phyloP scores from a whole-genome alignment of 2,329 filamentous ascomycete species.

The Colletotrichum sp. region DNA sequence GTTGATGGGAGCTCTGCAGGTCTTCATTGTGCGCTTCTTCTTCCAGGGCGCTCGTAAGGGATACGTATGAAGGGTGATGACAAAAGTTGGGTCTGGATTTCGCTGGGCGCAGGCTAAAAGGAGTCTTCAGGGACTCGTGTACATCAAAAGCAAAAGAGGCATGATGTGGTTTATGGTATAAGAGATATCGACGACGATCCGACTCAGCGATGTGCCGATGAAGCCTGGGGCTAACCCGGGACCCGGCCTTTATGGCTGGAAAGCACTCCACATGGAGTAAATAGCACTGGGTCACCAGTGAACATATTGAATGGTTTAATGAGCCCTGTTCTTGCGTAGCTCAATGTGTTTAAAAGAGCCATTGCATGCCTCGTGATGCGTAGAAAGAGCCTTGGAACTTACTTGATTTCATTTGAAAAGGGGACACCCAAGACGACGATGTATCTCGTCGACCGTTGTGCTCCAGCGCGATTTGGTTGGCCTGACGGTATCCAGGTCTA shows the following conservation, averaged over 20 bases:
- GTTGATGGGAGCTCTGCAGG: slow-evolving; percentile 93
- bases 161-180: slow-evolving; percentile 17
- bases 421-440: not conserved
- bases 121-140: slow-evolving; percentile 18
- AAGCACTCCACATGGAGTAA: not conserved
- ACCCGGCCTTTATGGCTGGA: not conserved
- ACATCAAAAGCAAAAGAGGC: slow-evolving; percentile 19
- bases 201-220: not conserved
- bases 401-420: not conserved
- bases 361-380: not conserved
- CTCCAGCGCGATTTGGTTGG: not conserved
- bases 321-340: not conserved
- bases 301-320: slow-evolving; percentile 2
- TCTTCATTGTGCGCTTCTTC: slow-evolving; percentile 98
- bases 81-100: slow-evolving; percentile 12
- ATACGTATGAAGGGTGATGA: slow-evolving; percentile 59
- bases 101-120: slow-evolving; percentile 2
- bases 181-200: slow-evolving; percentile 18
- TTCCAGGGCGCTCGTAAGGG: slow-evolving; percentile 82
- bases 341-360: not conserved
- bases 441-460: not conserved
- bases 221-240: not conserved
- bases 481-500: not conserved
- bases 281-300: not conserved
- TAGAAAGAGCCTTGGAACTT: not conserved